Evolutionary conservation across 2,329 filamentous ascomycete species (phyloP).

Genomic region (Sporothrix sp.): DNA sequence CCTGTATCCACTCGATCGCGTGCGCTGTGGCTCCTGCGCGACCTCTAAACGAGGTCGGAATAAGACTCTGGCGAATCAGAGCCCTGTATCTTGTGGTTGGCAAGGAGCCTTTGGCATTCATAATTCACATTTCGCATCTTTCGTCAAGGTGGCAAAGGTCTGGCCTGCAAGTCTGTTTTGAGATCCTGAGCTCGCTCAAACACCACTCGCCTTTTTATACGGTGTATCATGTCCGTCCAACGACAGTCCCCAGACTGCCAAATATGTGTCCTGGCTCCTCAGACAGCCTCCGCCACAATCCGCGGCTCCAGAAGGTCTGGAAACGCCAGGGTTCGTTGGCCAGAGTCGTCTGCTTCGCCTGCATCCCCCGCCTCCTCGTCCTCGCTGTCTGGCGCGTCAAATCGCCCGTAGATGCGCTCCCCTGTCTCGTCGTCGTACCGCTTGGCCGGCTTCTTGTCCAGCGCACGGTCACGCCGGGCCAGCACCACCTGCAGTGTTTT

Average conservation of each 20-base stretch:
- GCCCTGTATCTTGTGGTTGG: too few relatives aligned
- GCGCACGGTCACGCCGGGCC: constrained; percentile 56
- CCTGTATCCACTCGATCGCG: neutral
- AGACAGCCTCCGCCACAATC: constrained; percentile 29
- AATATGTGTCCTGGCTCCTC: too few relatives aligned
- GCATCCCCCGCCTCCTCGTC: constrained; percentile 40
- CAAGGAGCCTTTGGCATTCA: too few relatives aligned
- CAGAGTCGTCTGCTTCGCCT: constrained; percentile 27
- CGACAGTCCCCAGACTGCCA: neutral
- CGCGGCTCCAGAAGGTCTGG: constrained; percentile 58
- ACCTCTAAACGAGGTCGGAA: neutral
- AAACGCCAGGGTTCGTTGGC: constrained; percentile 50
- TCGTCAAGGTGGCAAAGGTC: too few relatives aligned
- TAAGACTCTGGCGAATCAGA: too few relatives aligned
- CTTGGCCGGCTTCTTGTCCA: constrained; percentile 43
- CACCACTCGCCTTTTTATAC: too few relatives aligned
- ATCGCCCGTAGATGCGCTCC: constrained; percentile 63
- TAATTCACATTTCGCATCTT: too few relatives aligned
- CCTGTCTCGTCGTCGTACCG: constrained; percentile 58
- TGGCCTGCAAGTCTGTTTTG: too few relatives aligned
- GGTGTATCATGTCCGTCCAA: neutral
- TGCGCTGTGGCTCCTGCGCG: neutral
- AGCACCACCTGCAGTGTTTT: constrained; percentile 50
- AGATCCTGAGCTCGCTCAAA: too few relatives aligned
- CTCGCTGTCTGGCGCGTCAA: constrained; percentile 59